phyloP scores from a whole-genome alignment of 768 basidiomycete genomes.

The Agaricus subrufescens region DNA sequence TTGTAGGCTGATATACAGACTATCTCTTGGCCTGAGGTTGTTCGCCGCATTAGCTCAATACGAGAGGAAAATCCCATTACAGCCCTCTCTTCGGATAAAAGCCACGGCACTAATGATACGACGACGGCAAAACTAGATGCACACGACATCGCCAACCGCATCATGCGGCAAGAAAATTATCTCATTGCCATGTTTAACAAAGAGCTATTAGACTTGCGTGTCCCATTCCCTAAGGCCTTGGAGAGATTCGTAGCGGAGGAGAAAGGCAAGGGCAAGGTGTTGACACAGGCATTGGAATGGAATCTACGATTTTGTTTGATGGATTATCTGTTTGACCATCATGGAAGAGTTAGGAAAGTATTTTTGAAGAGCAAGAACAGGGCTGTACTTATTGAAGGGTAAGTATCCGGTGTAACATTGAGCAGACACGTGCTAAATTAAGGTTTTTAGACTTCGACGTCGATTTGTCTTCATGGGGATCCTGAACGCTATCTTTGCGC shows the following conservation, averaged over 20 bases:
- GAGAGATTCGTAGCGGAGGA: slow-evolving; percentile 46
- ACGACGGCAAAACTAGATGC: slow-evolving; percentile 89
- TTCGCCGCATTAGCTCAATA: slow-evolving; percentile 83
- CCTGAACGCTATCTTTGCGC: slow-evolving; percentile 91
- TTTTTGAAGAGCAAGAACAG: slow-evolving; percentile 87
- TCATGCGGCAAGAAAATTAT: slow-evolving; percentile 98
- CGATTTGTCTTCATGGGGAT: slow-evolving; percentile 97
- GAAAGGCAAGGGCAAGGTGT: slow-evolving; percentile 66
- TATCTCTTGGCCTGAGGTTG: slow-evolving; percentile 94
- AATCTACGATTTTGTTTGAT: slow-evolving; percentile 94
- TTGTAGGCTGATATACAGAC: slow-evolving; percentile 93
- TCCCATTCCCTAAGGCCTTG: slow-evolving; percentile 66
- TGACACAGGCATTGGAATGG: slow-evolving; percentile 95
- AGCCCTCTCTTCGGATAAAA: slow-evolving; percentile 64
- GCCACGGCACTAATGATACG: slow-evolving; percentile 50
- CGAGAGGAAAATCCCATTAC: slow-evolving; percentile 92
- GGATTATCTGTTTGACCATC: slow-evolving; percentile 90
- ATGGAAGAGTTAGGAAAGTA: slow-evolving; percentile 85
- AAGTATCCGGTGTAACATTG: slow-evolving; percentile 11
- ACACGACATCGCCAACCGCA: slow-evolving; percentile 96
- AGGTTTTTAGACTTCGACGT: slow-evolving; percentile 55
- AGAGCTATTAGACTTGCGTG: slow-evolving; percentile 82
- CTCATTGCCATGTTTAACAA: slow-evolving; percentile 98
- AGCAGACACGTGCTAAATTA: neutral
- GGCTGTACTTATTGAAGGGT: slow-evolving; percentile 79